Percentiles rank a stretch among this genome's conserved stretches.
Conservation (phyloP, 768 basidiomycete species). For the Boletus huronensis region DNA sequence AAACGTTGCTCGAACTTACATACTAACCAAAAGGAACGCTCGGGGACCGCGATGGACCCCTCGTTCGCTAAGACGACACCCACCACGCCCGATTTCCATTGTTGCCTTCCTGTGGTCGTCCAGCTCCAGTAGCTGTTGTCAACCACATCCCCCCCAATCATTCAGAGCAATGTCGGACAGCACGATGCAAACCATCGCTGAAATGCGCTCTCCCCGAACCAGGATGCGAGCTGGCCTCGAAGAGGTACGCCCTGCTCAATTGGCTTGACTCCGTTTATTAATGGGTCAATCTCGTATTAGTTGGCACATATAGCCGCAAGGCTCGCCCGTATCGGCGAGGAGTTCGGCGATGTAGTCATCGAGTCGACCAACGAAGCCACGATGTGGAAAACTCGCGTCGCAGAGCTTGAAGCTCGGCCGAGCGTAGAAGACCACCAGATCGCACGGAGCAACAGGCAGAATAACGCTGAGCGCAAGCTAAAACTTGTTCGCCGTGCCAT, state of each 20-base stretch:
- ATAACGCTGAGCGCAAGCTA: slow-evolving; percentile 30
- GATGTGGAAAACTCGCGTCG: slow-evolving; percentile 26
- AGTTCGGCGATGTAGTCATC: slow-evolving; percentile 24
- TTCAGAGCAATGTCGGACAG: slow-evolving; percentile 4
- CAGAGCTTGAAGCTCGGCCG: slow-evolving; percentile 36
- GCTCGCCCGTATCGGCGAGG: slow-evolving; percentile 30
- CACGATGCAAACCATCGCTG: background rate
- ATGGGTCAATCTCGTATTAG: slow-evolving; percentile 5
- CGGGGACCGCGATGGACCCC: slow-evolving; percentile 7
- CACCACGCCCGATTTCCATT: background rate
- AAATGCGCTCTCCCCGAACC: slow-evolving; percentile 15
- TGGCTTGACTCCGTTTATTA: background rate
- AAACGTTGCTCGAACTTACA: slow-evolving; percentile 9
- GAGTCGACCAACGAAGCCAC: slow-evolving; percentile 24
- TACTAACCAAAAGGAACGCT: slow-evolving; percentile 4
- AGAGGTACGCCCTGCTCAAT: slow-evolving; percentile 18
- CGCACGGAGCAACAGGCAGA: slow-evolving; percentile 33
- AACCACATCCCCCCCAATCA: background rate
- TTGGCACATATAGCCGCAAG: slow-evolving; percentile 27
- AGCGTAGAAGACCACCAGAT: slow-evolving; percentile 25
- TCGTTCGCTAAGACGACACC: background rate
- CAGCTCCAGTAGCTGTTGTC: background rate
- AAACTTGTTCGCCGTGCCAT: slow-evolving; percentile 39
- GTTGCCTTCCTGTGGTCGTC: slow-evolving; percentile 1
- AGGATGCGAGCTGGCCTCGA: slow-evolving; percentile 25